These are phyloP conservation scores for Wickerhamiella domercqiae DNA, from an alignment of 805 yeast genomes.

Conservation along the genomic window DNA sequence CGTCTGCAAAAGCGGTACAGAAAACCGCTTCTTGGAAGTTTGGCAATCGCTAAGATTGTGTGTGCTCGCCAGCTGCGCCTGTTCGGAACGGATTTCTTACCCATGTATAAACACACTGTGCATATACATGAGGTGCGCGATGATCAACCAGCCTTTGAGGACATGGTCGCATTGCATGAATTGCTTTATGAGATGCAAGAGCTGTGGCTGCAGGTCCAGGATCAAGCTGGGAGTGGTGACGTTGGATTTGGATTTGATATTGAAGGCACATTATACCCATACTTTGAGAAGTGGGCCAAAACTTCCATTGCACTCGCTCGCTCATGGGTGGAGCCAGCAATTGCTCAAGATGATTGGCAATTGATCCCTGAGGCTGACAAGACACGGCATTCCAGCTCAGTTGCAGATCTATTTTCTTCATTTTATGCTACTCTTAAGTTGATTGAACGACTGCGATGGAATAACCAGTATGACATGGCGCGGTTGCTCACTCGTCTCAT, in stretches of 20 bases:
- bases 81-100: constrained; percentile 22
- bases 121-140: constrained; percentile 12
- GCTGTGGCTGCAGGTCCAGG: constrained; percentile 35
- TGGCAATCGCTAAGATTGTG: constrained; percentile 32
- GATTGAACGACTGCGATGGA: constrained; percentile 53
- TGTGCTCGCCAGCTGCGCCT: constrained; percentile 21
- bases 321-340: constrained; percentile 37
- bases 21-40: constrained; percentile 42
- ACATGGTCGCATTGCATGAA: constrained; percentile 42
- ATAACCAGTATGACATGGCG: constrained; percentile 45
- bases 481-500: constrained; percentile 44
- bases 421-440: constrained; percentile 42
- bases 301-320: constrained; percentile 32
- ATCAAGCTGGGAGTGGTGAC: no score
- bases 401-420: constrained; percentile 50
- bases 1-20: constrained; percentile 44
- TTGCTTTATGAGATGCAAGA: constrained; percentile 38
- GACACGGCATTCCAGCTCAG: constrained; percentile 39
- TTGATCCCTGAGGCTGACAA: constrained; percentile 32
- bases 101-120: constrained; percentile 22
- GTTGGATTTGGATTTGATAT: constrained; percentile 35
- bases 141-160: constrained; percentile 30
- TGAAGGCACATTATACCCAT: constrained; percentile 41
- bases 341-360: constrained; percentile 42
- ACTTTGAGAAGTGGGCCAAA: constrained; percentile 28